These are phyloP conservation scores for Psilocybe subaeruginosa DNA, from an alignment of 768 basidiomycete species.

Conservation along the genomic window DNA sequence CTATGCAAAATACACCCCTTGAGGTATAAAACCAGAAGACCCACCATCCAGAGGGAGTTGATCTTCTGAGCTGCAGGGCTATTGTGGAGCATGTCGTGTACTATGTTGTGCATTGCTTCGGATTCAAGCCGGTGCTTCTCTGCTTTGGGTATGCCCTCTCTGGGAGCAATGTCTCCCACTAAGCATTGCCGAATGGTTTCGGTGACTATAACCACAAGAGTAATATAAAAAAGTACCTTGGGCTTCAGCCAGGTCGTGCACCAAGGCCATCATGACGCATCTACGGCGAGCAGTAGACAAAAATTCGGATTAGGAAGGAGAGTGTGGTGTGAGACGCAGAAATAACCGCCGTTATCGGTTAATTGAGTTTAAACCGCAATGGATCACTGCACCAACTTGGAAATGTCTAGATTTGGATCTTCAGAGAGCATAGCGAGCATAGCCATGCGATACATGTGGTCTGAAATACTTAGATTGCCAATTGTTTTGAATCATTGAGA, in stretches of 20 bases:
- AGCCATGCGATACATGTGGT: conserved; percentile 98
- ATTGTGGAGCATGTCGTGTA: conserved; percentile 85
- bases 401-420: conserved; percentile 68
- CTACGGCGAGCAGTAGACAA: conserved; percentile 31
- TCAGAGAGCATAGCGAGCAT: conserved; percentile 89
- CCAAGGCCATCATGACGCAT: conserved; percentile 88
- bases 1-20: background rate
- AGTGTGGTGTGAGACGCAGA: background rate
- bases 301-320: background rate
- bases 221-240: conserved; percentile 52
- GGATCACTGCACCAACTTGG: conserved; percentile 54
- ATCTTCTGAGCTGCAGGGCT: conserved; percentile 72
- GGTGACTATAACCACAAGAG: background rate
- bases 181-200: background rate
- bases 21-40: conserved; percentile 10
- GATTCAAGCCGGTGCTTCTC: conserved; percentile 81
- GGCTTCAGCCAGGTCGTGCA: conserved; percentile 97
- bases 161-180: conserved; percentile 95
- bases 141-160: conserved; percentile 80
- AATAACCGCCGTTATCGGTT: background rate
- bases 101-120: conserved; percentile 91
- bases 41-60: conserved; percentile 69
- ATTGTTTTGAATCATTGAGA: background rate
- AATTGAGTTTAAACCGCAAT: background rate
- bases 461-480: conserved; percentile 67